Conservation (phyloP, 805 yeast genomes). For the Blastobotrys americana region DNA sequence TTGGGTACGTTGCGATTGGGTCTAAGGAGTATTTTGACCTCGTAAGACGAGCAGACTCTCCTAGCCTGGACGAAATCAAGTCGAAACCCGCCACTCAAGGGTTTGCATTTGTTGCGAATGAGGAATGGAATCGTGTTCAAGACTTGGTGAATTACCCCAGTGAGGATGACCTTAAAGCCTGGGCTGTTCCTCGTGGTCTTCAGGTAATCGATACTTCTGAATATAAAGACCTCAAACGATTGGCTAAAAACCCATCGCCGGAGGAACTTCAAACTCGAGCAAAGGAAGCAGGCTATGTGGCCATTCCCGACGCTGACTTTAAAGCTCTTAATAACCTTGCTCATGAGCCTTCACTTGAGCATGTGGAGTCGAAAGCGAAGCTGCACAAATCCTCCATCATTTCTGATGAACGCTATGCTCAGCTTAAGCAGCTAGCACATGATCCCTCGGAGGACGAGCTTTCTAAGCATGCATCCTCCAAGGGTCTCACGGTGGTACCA, state of each 20-base stretch:
- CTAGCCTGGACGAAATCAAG: conserved; percentile 12
- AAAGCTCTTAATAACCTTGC: conserved; percentile 14
- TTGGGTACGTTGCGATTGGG: conserved; percentile 17
- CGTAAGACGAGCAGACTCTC: conserved; percentile 11
- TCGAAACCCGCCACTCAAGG: conserved; percentile 7
- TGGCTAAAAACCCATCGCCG: conserved; percentile 16
- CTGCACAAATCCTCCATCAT: conserved; percentile 18
- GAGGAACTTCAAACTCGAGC: conserved; percentile 20
- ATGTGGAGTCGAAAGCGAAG: conserved; percentile 24
- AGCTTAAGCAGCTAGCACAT: conserved; percentile 17
- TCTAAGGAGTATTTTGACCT: conserved; percentile 10
- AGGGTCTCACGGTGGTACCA: conserved; percentile 17
- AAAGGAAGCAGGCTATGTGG: conserved; percentile 16
- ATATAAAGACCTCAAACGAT: conserved; percentile 21
- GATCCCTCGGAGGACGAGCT: conserved; percentile 27
- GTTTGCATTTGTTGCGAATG: conserved; percentile 24
- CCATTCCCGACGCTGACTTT: conserved; percentile 21
- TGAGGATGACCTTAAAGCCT: conserved; percentile 15
- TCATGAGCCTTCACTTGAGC: conserved; percentile 15
- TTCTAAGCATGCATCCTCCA: conserved; percentile 19
- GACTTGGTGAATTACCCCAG: conserved; percentile 10
- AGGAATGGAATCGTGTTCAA: conserved; percentile 7
- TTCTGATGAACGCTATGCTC: conserved; percentile 17
- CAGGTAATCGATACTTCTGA: conserved; percentile 30
- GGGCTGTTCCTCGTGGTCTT: conserved; percentile 26